Conservation (phyloP, 2,329 filamentous ascomycete genomes). For the Cryphonectria parasitica region DNA sequence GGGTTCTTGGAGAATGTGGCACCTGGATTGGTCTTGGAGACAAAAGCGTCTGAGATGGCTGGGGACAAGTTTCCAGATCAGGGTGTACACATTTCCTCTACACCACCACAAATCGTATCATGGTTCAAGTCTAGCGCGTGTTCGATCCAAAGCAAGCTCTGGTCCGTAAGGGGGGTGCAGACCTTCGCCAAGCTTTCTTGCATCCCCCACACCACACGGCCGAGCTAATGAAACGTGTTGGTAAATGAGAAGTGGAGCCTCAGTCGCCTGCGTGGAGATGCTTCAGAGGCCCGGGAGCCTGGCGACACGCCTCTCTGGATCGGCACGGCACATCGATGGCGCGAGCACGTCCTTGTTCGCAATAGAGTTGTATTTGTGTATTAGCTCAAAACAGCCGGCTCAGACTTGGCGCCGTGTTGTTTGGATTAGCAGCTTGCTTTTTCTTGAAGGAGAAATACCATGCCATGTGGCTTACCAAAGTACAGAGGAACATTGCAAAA, state of each 20-base stretch:
- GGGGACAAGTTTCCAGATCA: neutral
- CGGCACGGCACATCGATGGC: neutral
- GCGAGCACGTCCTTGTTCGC: neutral
- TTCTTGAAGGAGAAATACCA: neutral
- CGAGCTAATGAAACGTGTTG: neutral
- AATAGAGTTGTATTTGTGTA: neutral
- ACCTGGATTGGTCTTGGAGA: neutral
- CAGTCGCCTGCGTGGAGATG: neutral
- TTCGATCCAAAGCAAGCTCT: neutral
- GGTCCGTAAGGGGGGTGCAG: neutral
- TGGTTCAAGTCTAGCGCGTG: neutral
- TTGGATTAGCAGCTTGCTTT: neutral
- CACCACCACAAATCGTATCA: neutral
- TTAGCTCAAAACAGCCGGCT: neutral
- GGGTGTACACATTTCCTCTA: neutral
- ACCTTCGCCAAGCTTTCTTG: neutral
- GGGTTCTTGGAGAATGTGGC: neutral
- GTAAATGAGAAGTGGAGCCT: conserved; percentile 10
- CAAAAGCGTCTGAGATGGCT: neutral
- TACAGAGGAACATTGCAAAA: neutral
- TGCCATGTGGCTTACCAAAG: neutral
- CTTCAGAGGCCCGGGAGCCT: no score
- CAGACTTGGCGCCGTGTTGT: neutral
- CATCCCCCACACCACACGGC: neutral
- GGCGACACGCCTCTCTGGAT: neutral